phyloP scores from a whole-genome alignment of 257 asterid species.

The Primulina tabacum region DNA sequence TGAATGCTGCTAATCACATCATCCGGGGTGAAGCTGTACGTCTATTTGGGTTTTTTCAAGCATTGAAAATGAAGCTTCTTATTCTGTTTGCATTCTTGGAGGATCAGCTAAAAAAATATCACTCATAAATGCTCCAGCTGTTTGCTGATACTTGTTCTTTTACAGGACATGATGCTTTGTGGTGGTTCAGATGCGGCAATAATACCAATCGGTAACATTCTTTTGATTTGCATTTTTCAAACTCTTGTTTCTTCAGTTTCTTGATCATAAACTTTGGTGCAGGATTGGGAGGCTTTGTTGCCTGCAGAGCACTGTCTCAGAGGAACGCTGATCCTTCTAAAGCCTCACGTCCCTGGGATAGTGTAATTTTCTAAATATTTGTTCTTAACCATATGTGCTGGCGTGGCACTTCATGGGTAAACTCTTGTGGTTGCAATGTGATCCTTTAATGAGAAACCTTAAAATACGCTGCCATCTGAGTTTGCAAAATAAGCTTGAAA shows the following conservation, averaged over 20 bases:
- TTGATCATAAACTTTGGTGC: conserved; percentile 31
- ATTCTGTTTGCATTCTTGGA: conserved; percentile 12
- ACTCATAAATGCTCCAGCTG: conserved; percentile 14
- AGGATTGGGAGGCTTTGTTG: conserved; percentile 96
- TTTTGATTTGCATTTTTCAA: conserved; percentile 21
- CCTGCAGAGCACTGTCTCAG: conserved; percentile 89
- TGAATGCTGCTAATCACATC: conserved; percentile 94
- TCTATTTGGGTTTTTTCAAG: conserved; percentile 26
- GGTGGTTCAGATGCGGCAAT: conserved; percentile 97
- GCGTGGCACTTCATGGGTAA: conserved; percentile 1
- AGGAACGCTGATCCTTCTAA: conserved; percentile 79
- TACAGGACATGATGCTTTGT: conserved; percentile 94
- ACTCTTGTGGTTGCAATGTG: conserved; percentile 11
- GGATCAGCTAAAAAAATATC: conserved; percentile 8
- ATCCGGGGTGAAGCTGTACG: conserved; percentile 98
- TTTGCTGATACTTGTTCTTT: conserved; percentile 29
- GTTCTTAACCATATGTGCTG: conserved; percentile 10
- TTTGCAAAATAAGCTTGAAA: neutral
- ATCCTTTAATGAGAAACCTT: conserved; percentile 8
- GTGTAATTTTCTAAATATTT: conserved; percentile 49
- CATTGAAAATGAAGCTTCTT: conserved; percentile 20
- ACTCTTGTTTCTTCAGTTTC: conserved; percentile 14
- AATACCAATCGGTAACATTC: conserved; percentile 75
- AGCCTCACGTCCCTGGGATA: conserved; percentile 98
- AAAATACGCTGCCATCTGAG: neutral